These are phyloP conservation scores for Arthrobotrys entomopaga DNA, from an alignment of 2,329 filamentous ascomycete genomes.

Conservation along the genomic window DNA sequence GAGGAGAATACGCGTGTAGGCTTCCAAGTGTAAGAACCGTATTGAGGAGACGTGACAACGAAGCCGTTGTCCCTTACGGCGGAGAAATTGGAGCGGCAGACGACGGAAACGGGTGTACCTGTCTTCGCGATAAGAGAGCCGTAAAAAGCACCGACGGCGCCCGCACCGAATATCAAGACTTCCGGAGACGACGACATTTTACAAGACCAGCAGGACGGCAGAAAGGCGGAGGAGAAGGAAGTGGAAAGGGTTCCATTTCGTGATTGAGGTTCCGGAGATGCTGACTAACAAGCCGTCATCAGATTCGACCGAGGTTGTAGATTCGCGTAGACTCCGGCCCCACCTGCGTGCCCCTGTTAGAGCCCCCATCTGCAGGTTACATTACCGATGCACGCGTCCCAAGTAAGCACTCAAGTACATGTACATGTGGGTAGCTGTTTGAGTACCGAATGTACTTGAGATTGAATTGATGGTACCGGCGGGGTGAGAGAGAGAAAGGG, in stretches of 20 bases:
- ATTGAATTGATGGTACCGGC: too few relatives aligned
- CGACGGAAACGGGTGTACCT: constrained; percentile 72
- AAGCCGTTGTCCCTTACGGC: constrained; percentile 73
- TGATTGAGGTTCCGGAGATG: neutral
- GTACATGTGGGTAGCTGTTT: too few relatives aligned
- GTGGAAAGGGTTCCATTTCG: constrained; percentile 7
- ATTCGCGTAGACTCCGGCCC: too few relatives aligned
- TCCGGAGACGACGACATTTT: constrained; percentile 22
- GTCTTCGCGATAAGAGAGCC: constrained; percentile 56
- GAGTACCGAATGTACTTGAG: too few relatives aligned
- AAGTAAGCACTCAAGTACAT: too few relatives aligned
- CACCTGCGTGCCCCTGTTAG: too few relatives aligned
- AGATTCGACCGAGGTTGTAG: neutral
- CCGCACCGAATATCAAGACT: constrained; percentile 51
- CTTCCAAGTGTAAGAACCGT: constrained; percentile 73
- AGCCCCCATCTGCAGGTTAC: too few relatives aligned
- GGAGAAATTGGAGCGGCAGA: constrained; percentile 78
- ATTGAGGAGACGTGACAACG: constrained; percentile 72
- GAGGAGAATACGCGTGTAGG: constrained; percentile 71
- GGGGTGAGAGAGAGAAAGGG: too few relatives aligned
- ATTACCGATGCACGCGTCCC: too few relatives aligned
- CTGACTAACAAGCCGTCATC: constrained; percentile 26
- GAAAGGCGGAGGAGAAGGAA: constrained; percentile 3
- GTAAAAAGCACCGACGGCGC: constrained; percentile 57
- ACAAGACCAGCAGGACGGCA: neutral